phyloP scores from a whole-genome alignment of 1,139 yeast species.

The Candida albicans region DNA sequence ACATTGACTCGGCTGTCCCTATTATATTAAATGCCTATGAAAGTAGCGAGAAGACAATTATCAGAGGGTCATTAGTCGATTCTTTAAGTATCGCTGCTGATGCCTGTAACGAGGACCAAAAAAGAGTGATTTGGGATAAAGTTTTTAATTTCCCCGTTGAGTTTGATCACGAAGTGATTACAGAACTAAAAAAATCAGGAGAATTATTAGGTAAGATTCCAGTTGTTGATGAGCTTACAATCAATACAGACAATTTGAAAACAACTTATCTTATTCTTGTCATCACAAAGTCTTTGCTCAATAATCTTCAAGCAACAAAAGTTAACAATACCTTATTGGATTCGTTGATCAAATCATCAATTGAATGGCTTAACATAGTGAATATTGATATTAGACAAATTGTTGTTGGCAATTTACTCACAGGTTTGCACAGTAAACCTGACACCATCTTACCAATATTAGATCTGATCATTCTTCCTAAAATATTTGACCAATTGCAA shows the following conservation, averaged over 20 bases:
- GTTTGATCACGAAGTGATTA: slow-evolving; percentile 14
- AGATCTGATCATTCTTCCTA: slow-evolving; percentile 69
- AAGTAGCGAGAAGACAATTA: slow-evolving; percentile 19
- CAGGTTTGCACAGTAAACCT: slow-evolving; percentile 68
- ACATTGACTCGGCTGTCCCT: slow-evolving; percentile 7
- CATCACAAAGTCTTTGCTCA: slow-evolving; percentile 34
- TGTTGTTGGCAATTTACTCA: slow-evolving; percentile 57
- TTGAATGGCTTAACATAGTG: slow-evolving; percentile 22
- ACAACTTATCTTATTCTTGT: slow-evolving; percentile 33
- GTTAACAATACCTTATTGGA: slow-evolving; percentile 14
- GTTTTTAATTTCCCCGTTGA: slow-evolving; percentile 20
- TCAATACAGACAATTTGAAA: slow-evolving; percentile 18
- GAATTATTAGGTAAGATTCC: slow-evolving; percentile 31
- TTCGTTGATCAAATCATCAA: slow-evolving; percentile 16
- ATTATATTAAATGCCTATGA: slow-evolving; percentile 10
- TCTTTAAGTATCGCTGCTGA: slow-evolving; percentile 25
- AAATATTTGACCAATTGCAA: slow-evolving; percentile 54
- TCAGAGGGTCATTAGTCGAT: slow-evolving; percentile 31
- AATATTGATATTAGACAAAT: slow-evolving; percentile 52
- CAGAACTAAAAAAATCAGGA: slow-evolving; percentile 32
- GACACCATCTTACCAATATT: slow-evolving; percentile 52
- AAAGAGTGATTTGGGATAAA: slow-evolving; percentile 16
- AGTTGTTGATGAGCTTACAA: slow-evolving; percentile 17
- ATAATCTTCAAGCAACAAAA: slow-evolving; percentile 17
- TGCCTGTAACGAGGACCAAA: slow-evolving; percentile 12